These are phyloP conservation scores for Anthracocystis setariae DNA, from an alignment of 1,284 basidiomycete species.

Conservation along the genomic window DNA sequence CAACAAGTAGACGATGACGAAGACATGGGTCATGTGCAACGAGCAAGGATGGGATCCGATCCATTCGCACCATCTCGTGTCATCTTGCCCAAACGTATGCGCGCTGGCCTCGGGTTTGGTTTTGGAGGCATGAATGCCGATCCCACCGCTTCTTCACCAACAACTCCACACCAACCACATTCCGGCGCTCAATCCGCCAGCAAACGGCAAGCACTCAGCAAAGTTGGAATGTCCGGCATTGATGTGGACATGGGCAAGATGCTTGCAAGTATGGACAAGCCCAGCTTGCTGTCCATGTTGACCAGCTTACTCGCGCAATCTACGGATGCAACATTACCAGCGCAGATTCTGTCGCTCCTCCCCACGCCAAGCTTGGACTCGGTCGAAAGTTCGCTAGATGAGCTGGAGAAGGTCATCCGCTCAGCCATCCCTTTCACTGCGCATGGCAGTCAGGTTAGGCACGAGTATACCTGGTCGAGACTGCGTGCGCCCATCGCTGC, in stretches of 20 bases:
- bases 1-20: constrained; percentile 42
- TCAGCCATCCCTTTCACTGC: constrained; percentile 47
- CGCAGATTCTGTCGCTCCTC: constrained; percentile 57
- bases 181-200: constrained; percentile 13
- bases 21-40: constrained; percentile 40
- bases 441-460: constrained; percentile 33
- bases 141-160: constrained; percentile 15
- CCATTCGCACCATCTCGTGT: constrained; percentile 16
- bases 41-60: constrained; percentile 18
- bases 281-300: constrained; percentile 57
- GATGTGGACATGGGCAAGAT: constrained; percentile 57
- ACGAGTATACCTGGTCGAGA: constrained; percentile 61
- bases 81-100: constrained; percentile 50
- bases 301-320: constrained; percentile 49
- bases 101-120: constrained; percentile 49
- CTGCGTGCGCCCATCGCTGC: constrained; percentile 53
- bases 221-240: constrained; percentile 42
- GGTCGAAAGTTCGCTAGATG: constrained; percentile 51
- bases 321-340: constrained; percentile 44
- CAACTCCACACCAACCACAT: constrained; percentile 1
- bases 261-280: constrained; percentile 61
- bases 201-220: constrained; percentile 31
- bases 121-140: constrained; percentile 39
- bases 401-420: constrained; percentile 49
- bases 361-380: constrained; percentile 58